Evolutionary conservation across 2,329 filamentous ascomycete species (phyloP).

Genomic region (Ceratocystis albifundus): DNA sequence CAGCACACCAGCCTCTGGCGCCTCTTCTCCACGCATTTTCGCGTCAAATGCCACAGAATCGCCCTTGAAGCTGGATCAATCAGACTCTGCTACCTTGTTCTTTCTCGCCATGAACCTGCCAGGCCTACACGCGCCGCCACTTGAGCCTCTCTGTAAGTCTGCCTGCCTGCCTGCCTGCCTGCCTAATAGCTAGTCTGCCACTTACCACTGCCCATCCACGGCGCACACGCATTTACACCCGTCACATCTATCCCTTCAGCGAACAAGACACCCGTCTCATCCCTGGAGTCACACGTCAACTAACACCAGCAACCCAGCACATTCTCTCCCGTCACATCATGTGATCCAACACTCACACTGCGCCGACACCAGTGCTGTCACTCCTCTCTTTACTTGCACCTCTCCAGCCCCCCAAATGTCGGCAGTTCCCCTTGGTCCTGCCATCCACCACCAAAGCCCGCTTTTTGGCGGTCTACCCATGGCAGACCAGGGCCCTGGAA

Average conservation of each 20-base stretch:
- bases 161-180: background rate
- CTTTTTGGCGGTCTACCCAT: background rate
- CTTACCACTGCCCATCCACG: background rate
- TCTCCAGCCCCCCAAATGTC: background rate
- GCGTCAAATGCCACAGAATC: constrained; percentile 8
- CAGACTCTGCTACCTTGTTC: background rate
- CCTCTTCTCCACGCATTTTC: background rate
- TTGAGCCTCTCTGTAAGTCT: background rate
- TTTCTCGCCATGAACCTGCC: background rate
- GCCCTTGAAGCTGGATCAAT: background rate
- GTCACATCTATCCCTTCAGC: too few species aligned
- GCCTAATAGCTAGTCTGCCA: background rate
- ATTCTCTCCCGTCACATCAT: background rate
- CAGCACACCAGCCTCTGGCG: background rate
- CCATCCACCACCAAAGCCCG: background rate
- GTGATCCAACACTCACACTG: background rate
- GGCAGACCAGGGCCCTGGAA: background rate
- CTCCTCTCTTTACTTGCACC: background rate
- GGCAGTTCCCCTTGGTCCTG: background rate
- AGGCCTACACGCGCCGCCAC: background rate
- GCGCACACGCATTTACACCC: background rate
- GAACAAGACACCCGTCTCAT: background rate
- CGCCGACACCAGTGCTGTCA: background rate
- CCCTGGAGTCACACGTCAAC: background rate
- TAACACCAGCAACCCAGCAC: background rate